Conservation (phyloP, 306 rosid species). For the Castanea mollissima region DNA sequence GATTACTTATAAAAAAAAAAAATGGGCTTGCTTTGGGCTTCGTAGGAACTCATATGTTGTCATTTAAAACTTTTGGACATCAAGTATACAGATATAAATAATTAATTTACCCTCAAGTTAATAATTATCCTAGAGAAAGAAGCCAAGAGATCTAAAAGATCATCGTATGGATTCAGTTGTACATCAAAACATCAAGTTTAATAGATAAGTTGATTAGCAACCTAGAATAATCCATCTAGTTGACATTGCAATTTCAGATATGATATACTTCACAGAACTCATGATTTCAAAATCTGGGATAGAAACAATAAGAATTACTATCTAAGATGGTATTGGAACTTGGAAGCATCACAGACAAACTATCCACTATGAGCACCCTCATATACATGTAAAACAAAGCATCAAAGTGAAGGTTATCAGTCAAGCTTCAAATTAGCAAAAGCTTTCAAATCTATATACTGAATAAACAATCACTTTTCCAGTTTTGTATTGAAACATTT, state of each 20-base stretch:
- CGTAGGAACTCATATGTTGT: too few relatives aligned
- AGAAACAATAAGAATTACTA: too few relatives aligned
- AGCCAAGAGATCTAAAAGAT: conserved; percentile 15
- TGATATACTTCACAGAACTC: too few relatives aligned
- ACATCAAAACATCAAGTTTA: conserved; percentile 21
- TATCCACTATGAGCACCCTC: too few relatives aligned
- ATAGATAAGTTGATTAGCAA: conserved; percentile 28
- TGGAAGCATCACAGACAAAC: too few relatives aligned
- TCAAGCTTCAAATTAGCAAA: background rate
- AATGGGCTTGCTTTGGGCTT: too few relatives aligned
- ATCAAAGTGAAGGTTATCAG: background rate
- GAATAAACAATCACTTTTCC: conserved; percentile 62
- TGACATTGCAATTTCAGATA: conserved; percentile 56
- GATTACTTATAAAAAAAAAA: too few relatives aligned
- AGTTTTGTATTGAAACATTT: conserved; percentile 86
- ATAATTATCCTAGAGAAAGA: conserved; percentile 36
- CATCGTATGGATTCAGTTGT: conserved; percentile 3
- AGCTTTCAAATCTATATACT: background rate
- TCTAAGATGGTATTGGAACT: too few relatives aligned
- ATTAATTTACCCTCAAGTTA: too few relatives aligned
- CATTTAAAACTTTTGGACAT: too few relatives aligned
- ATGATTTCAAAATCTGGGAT: too few relatives aligned
- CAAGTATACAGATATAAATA: too few relatives aligned
- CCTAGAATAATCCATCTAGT: conserved; percentile 82
- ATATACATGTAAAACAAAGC: background rate